Evolutionary conservation across 2,329 filamentous ascomycete genomes (phyloP).

Genomic region (Sclerotinia minor): DNA sequence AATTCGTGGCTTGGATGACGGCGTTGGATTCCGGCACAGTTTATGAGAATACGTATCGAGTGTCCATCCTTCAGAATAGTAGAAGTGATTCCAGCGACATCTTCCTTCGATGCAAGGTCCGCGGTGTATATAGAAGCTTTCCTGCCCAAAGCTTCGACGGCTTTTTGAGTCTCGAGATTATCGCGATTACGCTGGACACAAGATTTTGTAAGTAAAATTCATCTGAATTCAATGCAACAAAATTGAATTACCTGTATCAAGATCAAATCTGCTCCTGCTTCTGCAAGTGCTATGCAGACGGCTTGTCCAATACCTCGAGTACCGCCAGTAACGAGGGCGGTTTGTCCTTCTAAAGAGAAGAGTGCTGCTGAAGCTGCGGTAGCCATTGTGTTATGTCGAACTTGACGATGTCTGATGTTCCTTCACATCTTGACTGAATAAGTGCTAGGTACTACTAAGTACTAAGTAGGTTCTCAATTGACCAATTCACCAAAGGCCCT

Average conservation of each 20-base stretch:
- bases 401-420: neutral
- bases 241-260: conserved; percentile 43
- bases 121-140: conserved; percentile 67
- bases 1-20: conserved; percentile 45
- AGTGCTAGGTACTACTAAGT: neutral
- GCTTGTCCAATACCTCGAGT: conserved; percentile 45
- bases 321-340: conserved; percentile 44
- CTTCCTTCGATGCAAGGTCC: conserved; percentile 63
- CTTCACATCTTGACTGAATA: conserved; percentile 13
- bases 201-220: neutral
- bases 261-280: conserved; percentile 45
- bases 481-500: neutral
- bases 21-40: conserved; percentile 47
- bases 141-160: conserved; percentile 65
- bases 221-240: neutral
- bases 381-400: conserved; percentile 30
- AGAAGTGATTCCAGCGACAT: conserved; percentile 62
- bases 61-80: conserved; percentile 55
- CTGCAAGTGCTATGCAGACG: conserved; percentile 43
- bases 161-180: conserved; percentile 54
- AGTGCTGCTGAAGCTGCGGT: conserved; percentile 32
- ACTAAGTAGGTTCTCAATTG: neutral
- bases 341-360: conserved; percentile 44
- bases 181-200: conserved; percentile 36
- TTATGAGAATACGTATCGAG: conserved; percentile 49